A percentile compares a stretch with the other conserved stretches of the same genome.
Conservation (phyloP, 371 early-diverging fungal genomes). For the Funneliformis caledonium region DNA sequence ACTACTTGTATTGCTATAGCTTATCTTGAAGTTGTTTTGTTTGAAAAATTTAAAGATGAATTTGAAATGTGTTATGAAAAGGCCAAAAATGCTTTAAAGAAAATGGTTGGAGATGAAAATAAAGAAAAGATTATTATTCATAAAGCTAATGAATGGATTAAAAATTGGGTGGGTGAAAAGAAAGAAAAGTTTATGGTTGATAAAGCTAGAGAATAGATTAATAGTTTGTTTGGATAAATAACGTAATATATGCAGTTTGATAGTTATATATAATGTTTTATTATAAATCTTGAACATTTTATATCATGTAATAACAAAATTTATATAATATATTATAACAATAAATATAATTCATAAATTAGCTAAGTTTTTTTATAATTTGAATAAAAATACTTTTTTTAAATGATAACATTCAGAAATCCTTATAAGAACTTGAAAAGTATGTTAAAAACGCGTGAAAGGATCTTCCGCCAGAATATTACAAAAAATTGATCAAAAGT, state of each 20-base stretch:
- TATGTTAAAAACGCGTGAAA: no score
- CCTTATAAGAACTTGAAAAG: no score
- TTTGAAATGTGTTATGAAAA: constrained; percentile 28
- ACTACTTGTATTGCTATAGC: constrained; percentile 44
- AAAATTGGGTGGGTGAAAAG: neutral
- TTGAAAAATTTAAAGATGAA: constrained; percentile 34
- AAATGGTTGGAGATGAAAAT: neutral
- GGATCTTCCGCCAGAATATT: no score
- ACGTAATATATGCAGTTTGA: neutral
- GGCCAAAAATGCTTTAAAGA: constrained; percentile 14
- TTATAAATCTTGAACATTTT: no score
- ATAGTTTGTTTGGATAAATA: neutral
- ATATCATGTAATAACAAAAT: no score
- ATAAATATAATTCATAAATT: no score
- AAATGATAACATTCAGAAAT: no score
- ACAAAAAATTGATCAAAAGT: no score
- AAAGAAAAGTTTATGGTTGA: neutral
- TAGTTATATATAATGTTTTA: no score
- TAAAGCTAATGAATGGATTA: constrained; percentile 7
- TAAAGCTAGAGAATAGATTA: constrained; percentile 5
- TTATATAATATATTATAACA: no score
- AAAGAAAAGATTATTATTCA: neutral
- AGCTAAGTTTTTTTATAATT: no score
- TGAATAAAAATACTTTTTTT: no score
- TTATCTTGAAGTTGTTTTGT: constrained; percentile 39